Evolutionary conservation across 2,329 filamentous ascomycete species (phyloP).

Genomic region (Ophiocordyceps camponoti-saundersi): DNA sequence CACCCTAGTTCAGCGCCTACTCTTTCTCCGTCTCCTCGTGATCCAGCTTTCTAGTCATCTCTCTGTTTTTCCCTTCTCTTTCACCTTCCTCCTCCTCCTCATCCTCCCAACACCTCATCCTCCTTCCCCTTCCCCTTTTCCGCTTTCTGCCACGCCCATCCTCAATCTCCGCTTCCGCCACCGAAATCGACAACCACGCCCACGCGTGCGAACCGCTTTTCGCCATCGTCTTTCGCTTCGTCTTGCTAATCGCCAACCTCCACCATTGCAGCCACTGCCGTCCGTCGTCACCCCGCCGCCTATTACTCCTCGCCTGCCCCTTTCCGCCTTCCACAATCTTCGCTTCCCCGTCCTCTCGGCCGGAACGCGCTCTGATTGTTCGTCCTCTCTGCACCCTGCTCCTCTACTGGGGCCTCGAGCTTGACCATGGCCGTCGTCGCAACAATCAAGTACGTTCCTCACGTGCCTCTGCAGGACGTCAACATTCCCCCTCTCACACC

Average conservation of each 20-base stretch:
- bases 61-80: not conserved
- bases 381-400: not conserved
- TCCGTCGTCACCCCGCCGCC: not conserved
- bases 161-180: not conserved
- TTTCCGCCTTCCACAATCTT: not conserved
- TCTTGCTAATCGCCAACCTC: not conserved
- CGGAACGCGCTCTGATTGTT: not conserved
- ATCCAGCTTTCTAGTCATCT: not conserved
- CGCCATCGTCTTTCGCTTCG: not conserved
- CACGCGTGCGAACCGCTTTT: not conserved
- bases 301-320: not conserved
- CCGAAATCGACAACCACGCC: not conserved
- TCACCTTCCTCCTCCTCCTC: not conserved
- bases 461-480: not conserved
- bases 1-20: not conserved
- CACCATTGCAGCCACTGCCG: not conserved
- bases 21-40: not conserved
- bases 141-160: not conserved
- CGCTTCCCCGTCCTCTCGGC: not conserved
- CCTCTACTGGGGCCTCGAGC: slow-evolving; percentile 5
- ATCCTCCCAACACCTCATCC: not conserved
- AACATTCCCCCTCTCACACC: slow-evolving; percentile 2
- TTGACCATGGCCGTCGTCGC: slow-evolving; percentile 40
- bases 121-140: not conserved
- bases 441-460: slow-evolving; percentile 41